phyloP scores from a whole-genome alignment of 2,329 filamentous ascomycete genomes.

The Hirsutella rhossiliensis region DNA sequence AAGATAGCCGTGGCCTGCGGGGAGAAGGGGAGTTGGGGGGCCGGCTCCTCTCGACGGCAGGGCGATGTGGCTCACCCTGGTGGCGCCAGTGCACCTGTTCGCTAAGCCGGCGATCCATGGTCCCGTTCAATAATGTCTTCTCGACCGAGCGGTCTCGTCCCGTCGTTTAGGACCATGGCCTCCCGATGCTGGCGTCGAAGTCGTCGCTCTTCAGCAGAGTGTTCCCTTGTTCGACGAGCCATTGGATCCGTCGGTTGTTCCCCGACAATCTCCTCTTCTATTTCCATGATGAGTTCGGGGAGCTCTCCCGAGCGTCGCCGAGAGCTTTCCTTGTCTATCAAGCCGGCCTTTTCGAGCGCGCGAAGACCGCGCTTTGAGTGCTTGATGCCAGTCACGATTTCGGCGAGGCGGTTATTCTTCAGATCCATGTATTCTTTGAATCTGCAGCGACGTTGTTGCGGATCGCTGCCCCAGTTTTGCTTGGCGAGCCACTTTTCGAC shows the following conservation, averaged over 20 bases:
- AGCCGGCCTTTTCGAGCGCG: slow-evolving; percentile 37
- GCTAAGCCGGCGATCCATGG: slow-evolving; percentile 26
- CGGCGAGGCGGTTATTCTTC: slow-evolving; percentile 39
- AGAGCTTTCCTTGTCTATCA: slow-evolving; percentile 24
- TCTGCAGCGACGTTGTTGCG: slow-evolving; percentile 39
- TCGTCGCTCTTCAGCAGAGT: slow-evolving; percentile 55
- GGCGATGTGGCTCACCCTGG: too few species aligned
- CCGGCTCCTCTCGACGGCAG: too few species aligned
- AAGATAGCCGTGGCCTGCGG: too few species aligned
- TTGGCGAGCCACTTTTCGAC: slow-evolving; percentile 63
- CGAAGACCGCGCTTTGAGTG: slow-evolving; percentile 37
- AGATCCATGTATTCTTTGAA: slow-evolving; percentile 38
- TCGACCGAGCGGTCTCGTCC: slow-evolving; percentile 59
- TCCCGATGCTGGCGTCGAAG: slow-evolving; percentile 67
- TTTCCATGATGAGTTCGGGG: slow-evolving; percentile 21
- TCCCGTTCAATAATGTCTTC: slow-evolving; percentile 68
- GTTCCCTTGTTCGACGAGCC: slow-evolving; percentile 28
- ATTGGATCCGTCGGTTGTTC: slow-evolving; percentile 14
- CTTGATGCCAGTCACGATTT: slow-evolving; percentile 37
- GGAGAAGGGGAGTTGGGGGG: too few species aligned
- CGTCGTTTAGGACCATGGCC: slow-evolving; percentile 84
- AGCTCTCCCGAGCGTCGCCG: slow-evolving; percentile 15
- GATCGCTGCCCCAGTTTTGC: slow-evolving; percentile 53
- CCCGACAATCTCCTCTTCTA: slow-evolving; percentile 14
- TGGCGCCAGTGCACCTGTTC: too few species aligned